phyloP scores from a whole-genome alignment of 495 filamentous ascomycete genomes.

The Neurospora sp. region DNA sequence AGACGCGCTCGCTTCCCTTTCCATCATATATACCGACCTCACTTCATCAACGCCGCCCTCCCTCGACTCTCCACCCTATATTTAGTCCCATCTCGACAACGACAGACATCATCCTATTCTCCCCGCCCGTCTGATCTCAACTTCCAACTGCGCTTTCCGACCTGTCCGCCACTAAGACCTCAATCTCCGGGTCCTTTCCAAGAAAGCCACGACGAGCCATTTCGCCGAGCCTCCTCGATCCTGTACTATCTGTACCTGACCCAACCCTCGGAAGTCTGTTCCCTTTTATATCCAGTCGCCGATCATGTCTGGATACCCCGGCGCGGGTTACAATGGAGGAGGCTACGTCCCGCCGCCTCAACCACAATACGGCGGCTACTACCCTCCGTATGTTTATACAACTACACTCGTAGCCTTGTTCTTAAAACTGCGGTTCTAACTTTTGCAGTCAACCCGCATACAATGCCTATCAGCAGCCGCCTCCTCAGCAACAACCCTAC shows the following conservation, averaged over 20 bases:
- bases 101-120: not conserved
- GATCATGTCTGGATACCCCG: constrained; percentile 30
- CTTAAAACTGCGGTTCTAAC: constrained; percentile 1
- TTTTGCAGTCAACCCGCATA: constrained; percentile 10
- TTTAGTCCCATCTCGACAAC: not conserved
- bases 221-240: not conserved
- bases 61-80: not conserved
- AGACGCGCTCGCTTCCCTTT: not conserved
- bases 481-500: constrained; percentile 17
- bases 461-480: constrained; percentile 13
- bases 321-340: constrained; percentile 27
- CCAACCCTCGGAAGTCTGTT: not conserved
- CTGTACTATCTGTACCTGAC: not conserved
- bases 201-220: not conserved
- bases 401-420: not conserved
- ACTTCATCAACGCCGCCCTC: not conserved
- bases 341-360: constrained; percentile 30
- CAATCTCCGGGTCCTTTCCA: not conserved
- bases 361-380: constrained; percentile 30
- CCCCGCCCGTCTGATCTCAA: not conserved
- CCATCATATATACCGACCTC: not conserved
- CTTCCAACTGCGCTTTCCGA: not conserved
- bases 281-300: not conserved
- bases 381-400: constrained; percentile 24
- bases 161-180: not conserved